Conservation (phyloP, 2,329 filamentous ascomycete species). For the Epichloe sylvatica region DNA sequence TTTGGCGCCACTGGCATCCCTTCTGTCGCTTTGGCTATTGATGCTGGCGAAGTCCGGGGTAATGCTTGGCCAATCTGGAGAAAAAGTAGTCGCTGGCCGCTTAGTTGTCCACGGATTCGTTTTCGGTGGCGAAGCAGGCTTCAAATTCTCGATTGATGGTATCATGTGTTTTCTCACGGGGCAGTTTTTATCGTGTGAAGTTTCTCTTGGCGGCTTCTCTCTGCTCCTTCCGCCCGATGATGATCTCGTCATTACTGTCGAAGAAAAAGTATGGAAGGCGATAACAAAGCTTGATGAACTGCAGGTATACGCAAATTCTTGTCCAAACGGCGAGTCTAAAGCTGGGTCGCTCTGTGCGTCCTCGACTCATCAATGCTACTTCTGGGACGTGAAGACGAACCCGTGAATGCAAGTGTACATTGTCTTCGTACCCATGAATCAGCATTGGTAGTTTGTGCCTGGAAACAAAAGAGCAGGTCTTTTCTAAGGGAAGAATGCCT, state of each 20-base stretch:
- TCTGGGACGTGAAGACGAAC: not conserved
- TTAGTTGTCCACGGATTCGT: constrained; percentile 18
- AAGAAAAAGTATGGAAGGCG: not conserved
- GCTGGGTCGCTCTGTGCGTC: not conserved
- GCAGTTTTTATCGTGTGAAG: constrained; percentile 15
- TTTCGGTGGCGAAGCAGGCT: constrained; percentile 21
- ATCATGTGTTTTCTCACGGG: not conserved
- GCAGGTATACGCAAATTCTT: not conserved
- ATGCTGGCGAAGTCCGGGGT: constrained; percentile 1
- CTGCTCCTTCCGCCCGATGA: not conserved
- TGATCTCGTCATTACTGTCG: not conserved
- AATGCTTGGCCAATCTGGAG: constrained; percentile 1
- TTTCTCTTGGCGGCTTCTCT: constrained; percentile 3
- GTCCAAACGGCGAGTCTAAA: too few species aligned
- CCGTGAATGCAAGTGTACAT: not conserved
- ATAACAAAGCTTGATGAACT: not conserved
- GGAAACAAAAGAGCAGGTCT: not conserved
- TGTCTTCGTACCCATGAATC: not conserved
- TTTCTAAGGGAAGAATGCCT: not conserved
- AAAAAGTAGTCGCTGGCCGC: not conserved
- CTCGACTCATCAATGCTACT: not conserved
- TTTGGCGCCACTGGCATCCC: not conserved
- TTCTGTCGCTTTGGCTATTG: not conserved
- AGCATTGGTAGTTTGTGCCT: not conserved
- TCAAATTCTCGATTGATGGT: constrained; percentile 8